A percentile compares a stretch with the other conserved stretches of the same genome.
Evolutionary conservation across 208 protist species (phyloP).

Genomic region (Trypanosoma grayi): DNA sequence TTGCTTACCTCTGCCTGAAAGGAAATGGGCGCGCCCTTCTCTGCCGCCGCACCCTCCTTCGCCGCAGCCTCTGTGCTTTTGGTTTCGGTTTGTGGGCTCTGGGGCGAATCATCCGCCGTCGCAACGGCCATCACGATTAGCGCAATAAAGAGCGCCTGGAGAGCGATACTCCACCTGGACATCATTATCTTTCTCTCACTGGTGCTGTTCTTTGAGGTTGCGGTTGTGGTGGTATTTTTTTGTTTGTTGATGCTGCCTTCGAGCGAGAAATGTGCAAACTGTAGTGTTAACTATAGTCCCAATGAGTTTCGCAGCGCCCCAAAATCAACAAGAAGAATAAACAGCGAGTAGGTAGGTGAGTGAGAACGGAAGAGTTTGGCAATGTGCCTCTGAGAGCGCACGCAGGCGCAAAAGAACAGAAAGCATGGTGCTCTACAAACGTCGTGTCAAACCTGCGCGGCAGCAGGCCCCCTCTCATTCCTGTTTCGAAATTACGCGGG

Average conservation of each 20-base stretch:
- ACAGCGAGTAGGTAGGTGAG: no score
- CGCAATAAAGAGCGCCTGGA: slow-evolving; percentile 35
- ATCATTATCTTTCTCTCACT: not conserved
- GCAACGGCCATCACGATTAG: slow-evolving; percentile 39
- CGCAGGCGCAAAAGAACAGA: no score
- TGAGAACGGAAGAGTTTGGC: no score
- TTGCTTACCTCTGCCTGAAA: slow-evolving; percentile 97
- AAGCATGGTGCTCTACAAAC: no score
- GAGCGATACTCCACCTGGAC: not conserved
- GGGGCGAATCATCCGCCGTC: slow-evolving; percentile 5
- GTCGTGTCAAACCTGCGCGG: no score
- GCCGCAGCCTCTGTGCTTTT: not conserved
- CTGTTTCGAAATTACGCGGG: no score
- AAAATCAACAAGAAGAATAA: no score
- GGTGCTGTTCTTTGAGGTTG: not conserved
- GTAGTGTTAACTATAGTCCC: no score
- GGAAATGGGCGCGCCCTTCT: slow-evolving; percentile 57
- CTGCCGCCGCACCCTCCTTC: not conserved
- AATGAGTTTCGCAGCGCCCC: no score
- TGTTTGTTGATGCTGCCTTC: not conserved
- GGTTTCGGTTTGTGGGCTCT: not conserved
- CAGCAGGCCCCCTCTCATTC: no score
- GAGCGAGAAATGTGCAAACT: no score
- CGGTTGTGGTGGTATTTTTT: not conserved
- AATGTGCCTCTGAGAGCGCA: no score